Percentiles rank a stretch among this genome's conserved stretches.
phyloP scores from a whole-genome alignment of 371 early-diverging fungal species.

The Lichtheimia ramosa region DNA sequence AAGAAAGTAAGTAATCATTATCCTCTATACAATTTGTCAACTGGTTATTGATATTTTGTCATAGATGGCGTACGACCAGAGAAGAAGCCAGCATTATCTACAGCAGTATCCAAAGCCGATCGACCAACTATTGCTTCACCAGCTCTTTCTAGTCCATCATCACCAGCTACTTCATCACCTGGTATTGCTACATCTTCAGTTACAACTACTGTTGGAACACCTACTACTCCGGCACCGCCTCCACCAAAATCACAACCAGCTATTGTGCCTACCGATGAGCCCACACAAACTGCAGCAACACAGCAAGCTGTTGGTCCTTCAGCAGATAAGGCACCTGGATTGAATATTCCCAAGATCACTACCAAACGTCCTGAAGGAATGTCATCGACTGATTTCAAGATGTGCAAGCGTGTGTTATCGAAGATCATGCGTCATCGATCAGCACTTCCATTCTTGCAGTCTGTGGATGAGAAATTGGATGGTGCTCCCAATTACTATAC shows the following conservation, averaged over 20 bases:
- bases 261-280: too few species aligned
- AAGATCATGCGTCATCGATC: constrained; percentile 57
- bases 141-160: not conserved
- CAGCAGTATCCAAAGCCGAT: not conserved
- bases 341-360: constrained; percentile 8
- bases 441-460: constrained; percentile 62
- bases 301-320: not conserved
- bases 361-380: constrained; percentile 17
- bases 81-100: not conserved
- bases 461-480: constrained; percentile 65
- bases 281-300: not conserved
- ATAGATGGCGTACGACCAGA: not conserved
- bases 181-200: not conserved
- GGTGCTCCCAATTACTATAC: constrained; percentile 48
- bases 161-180: not conserved
- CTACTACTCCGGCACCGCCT: not conserved
- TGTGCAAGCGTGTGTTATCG: constrained; percentile 35
- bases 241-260: not conserved
- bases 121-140: not conserved
- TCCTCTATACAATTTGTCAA: not conserved
- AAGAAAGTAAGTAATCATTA: not conserved
- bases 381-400: constrained; percentile 39
- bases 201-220: not conserved
- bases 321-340: not conserved
- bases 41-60: not conserved